Percentiles rank a stretch among this genome's conserved stretches.
Conservation (phyloP, 148 eudicot genomes). For the Beta vulgaris region DNA sequence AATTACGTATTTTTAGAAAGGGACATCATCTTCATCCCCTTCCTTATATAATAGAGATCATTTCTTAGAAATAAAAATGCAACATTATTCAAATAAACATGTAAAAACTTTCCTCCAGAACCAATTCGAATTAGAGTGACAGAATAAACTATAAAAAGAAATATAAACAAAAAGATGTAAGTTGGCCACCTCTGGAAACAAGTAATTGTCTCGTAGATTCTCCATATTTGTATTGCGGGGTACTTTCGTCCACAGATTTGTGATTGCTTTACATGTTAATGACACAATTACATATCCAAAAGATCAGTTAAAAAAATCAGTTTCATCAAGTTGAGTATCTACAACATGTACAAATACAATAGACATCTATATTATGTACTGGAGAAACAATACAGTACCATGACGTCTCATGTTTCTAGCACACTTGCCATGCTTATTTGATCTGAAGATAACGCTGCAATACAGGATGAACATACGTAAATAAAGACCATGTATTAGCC, state of each 20-base stretch:
- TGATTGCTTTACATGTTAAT: conserved; percentile 9
- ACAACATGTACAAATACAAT: neutral
- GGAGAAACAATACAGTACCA: neutral
- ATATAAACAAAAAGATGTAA: neutral
- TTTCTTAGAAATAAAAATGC: too few species aligned
- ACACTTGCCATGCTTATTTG: neutral
- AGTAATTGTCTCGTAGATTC: conserved; percentile 58
- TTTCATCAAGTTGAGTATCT: neutral
- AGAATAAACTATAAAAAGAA: neutral
- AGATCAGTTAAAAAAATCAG: neutral
- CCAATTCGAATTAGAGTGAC: neutral
- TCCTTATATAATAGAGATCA: too few species aligned
- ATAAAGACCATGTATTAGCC: neutral
- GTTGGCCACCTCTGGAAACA: conserved; percentile 73
- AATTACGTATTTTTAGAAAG: too few species aligned
- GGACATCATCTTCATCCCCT: too few species aligned
- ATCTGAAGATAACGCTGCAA: neutral
- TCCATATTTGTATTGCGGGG: conserved; percentile 64
- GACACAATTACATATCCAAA: neutral
- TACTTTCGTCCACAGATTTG: conserved; percentile 41
- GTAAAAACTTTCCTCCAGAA: too few species aligned
- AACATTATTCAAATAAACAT: too few species aligned
- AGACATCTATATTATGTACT: neutral
- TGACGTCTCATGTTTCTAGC: neutral
- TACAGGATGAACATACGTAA: neutral